phyloP scores from a whole-genome alignment of 202 grass and related monocot species.

The Dendrocalamus latiflorus region DNA sequence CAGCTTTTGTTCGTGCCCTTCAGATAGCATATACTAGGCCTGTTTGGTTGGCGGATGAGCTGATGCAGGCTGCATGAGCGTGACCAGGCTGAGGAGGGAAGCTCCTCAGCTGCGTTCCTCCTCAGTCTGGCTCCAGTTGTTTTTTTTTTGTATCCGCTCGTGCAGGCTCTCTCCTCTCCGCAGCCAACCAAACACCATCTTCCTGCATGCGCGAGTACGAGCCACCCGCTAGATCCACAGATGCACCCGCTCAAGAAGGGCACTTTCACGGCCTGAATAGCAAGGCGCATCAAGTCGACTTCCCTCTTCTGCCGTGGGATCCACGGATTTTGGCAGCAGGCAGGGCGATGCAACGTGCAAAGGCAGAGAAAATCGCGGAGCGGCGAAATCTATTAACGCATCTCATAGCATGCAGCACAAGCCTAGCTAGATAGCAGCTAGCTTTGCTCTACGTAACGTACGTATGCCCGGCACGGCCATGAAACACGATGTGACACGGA shows the following conservation, averaged over 20 bases:
- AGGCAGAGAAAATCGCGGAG: not conserved
- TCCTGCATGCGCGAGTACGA: no score
- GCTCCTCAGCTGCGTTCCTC: no score
- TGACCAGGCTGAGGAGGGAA: no score
- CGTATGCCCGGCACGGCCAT: not conserved
- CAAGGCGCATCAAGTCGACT: not conserved
- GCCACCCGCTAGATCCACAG: not conserved
- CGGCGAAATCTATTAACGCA: not conserved
- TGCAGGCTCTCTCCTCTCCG: no score
- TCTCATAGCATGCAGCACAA: not conserved
- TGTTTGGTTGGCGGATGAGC: no score
- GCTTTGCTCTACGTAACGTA: not conserved
- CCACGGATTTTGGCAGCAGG: not conserved
- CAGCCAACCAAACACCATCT: no score
- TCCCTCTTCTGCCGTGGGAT: not conserved
- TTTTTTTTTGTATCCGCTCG: no score
- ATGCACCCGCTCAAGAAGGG: not conserved
- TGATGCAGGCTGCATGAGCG: no score
- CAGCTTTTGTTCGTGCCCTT: not conserved
- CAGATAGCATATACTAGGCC: not conserved
- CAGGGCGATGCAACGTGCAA: not conserved
- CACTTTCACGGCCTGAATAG: not conserved
- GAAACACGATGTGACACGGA: not conserved
- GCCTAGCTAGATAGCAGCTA: not conserved
- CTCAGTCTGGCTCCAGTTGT: no score